Percentiles rank a stretch among this genome's conserved stretches.
phyloP scores from a whole-genome alignment of 768 basidiomycete species.

The Lepiota subincarnata region DNA sequence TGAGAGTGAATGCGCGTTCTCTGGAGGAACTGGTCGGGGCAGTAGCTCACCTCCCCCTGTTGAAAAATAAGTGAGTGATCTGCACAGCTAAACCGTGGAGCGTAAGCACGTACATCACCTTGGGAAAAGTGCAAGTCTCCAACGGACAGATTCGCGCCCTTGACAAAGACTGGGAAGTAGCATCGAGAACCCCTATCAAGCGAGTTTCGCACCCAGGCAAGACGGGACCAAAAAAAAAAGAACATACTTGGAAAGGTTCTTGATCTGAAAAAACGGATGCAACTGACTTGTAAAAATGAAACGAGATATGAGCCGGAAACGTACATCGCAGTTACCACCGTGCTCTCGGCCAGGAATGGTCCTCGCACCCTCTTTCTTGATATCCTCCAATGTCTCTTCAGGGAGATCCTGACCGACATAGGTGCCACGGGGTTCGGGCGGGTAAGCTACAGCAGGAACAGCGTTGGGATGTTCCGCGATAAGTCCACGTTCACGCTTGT shows the following conservation, averaged over 20 bases:
- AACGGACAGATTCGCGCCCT: conserved; percentile 73
- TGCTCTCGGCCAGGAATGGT: conserved; percentile 78
- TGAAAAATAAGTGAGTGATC: conserved; percentile 12
- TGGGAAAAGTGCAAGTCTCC: conserved; percentile 81
- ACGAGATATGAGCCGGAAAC: conserved; percentile 15
- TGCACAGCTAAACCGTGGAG: background rate
- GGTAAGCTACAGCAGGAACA: conserved; percentile 63
- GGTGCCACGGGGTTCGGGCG: conserved; percentile 54
- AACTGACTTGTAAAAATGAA: background rate
- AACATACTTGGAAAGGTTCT: conserved; percentile 61
- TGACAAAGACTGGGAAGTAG: conserved; percentile 75
- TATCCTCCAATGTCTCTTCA: conserved; percentile 43
- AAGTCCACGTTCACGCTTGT: conserved; percentile 61
- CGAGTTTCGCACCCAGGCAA: background rate
- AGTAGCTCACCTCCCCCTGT: conserved; percentile 50
- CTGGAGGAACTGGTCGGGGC: background rate
- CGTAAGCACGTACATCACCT: conserved; percentile 49
- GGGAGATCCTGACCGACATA: conserved; percentile 67
- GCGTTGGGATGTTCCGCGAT: conserved; percentile 49
- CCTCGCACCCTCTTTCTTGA: conserved; percentile 63
- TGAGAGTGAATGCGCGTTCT: background rate
- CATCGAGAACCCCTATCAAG: conserved; percentile 57
- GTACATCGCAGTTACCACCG: conserved; percentile 72
- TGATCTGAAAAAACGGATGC: conserved; percentile 46
- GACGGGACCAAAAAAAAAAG: background rate